A percentile compares a stretch with the other conserved stretches of the same genome.
These are phyloP conservation scores for Termitomyces sp. DNA, from an alignment of 768 basidiomycete species.

Conservation along the genomic window DNA sequence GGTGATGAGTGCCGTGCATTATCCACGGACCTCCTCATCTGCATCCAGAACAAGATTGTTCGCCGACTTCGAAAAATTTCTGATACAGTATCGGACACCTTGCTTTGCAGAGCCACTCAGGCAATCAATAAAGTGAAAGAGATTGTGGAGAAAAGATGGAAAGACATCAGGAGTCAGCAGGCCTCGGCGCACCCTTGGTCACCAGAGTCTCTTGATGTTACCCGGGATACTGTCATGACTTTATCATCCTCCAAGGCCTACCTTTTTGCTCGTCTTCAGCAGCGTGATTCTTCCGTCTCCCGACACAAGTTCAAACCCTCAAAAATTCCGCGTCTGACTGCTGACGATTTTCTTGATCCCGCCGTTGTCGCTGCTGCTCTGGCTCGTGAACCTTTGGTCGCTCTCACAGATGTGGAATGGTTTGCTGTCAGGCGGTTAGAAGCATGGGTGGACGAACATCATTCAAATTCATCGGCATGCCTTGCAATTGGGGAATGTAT, in stretches of 20 bases:
- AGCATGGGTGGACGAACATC: constrained; percentile 23
- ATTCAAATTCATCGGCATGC: constrained; percentile 10
- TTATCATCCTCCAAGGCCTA: constrained; percentile 24
- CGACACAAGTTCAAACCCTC: constrained; percentile 14
- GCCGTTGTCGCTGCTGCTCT: neutral
- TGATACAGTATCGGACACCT: constrained; percentile 15
- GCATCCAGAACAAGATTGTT: constrained; percentile 31
- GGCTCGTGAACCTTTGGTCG: constrained; percentile 5
- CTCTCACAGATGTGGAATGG: constrained; percentile 33
- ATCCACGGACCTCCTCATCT: constrained; percentile 30
- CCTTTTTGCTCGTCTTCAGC: constrained; percentile 17
- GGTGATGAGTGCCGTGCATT: constrained; percentile 15
- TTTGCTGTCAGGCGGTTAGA: constrained; percentile 24
- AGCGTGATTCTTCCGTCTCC: neutral
- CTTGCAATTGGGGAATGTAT: constrained; percentile 22
- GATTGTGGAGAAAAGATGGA: constrained; percentile 31
- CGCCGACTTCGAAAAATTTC: constrained; percentile 34
- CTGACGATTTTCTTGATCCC: constrained; percentile 6
- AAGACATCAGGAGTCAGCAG: constrained; percentile 19
- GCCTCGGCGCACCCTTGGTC: constrained; percentile 19
- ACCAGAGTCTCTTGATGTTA: constrained; percentile 20
- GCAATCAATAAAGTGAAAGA: constrained; percentile 14
- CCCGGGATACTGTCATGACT: constrained; percentile 26
- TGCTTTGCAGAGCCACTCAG: constrained; percentile 16
- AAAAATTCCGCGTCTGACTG: constrained; percentile 14